Evolutionary conservation across 495 filamentous ascomycete species (phyloP), one percentile per base, ranked within the genome.

Genomic region (Penicillium flavigenum): DNA sequence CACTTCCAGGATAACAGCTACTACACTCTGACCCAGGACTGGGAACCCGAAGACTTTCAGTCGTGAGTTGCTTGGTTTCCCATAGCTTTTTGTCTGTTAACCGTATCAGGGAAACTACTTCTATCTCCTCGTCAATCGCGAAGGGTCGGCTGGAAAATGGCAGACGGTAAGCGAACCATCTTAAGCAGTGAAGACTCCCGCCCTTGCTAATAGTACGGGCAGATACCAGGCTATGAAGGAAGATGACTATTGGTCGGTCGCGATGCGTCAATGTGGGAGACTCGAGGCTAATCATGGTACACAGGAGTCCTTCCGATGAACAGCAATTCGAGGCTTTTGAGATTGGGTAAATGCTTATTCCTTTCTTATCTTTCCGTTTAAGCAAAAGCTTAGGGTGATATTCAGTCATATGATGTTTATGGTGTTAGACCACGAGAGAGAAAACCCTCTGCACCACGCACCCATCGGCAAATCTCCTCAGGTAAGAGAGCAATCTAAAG

Each of bases 181-280:
- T 0, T 3, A 45, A 46, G 3, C 36, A 39, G n/a, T 17, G 36
- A 9, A 39, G 16, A 17, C 3, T 17, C 17, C 6, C 16, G 16
- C 14, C 14, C 8, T 31, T 19, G 27, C 45, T 56, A 50, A 56
- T 41, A 17, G 8, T 22, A 39, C 2, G 43, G 14, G 17, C 26
- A 57, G 55, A 44, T 57, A 57, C 19, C 55, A 57, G 38, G 34
- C 47, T 20, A 17, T 44, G 45, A 57, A 57, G 31, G 34, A 51
- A 57, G 47, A 57, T 31, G 55, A 57, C 36, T 57, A 57, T 48
- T 57, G 55, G 55, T 57, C 46, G 27, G 55, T 56, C 26, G 27
- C 24, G 14, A 31, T n/a, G 24, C 29, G 6, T 51, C 3, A 12
- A 24, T 14, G 2, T 29, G 6, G 20, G n/a, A n/a, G 5, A 8